Evolutionary conservation across 129 eudicot species (phyloP).

Genomic region (Deinandra increscens): DNA sequence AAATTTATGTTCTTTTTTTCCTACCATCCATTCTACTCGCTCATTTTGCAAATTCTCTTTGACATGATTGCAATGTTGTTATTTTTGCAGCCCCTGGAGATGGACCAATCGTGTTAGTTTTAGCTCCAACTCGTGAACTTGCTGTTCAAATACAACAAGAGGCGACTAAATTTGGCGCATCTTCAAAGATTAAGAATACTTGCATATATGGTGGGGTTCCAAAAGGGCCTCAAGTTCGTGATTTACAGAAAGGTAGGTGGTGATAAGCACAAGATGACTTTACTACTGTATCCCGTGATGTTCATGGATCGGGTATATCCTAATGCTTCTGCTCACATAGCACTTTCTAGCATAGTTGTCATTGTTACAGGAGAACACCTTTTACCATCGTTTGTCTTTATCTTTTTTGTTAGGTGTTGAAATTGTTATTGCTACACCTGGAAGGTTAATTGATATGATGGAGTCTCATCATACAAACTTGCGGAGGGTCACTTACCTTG

Average conservation of each 20-base stretch:
- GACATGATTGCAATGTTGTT: conserved; percentile 5
- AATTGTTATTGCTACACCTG: conserved; percentile 94
- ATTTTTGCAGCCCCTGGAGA: conserved; percentile 79
- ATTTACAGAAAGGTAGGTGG: conserved; percentile 99
- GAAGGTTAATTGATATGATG: conserved; percentile 89
- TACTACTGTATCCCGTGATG: conserved; percentile 87
- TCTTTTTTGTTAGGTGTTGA: conserved; percentile 64
- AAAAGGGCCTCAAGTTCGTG: conserved; percentile 99
- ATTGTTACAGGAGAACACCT: not conserved
- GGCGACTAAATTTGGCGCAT: conserved; percentile 94
- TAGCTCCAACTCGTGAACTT: conserved; percentile 99
- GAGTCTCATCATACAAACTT: conserved; percentile 87
- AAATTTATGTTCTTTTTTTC: not conserved
- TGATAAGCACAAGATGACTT: conserved; percentile 98
- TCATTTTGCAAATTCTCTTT: not conserved
- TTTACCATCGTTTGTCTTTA: not conserved
- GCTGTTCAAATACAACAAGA: conserved; percentile 99
- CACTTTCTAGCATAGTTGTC: conserved; percentile 12
- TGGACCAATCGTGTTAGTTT: conserved; percentile 95
- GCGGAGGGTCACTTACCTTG: conserved; percentile 93
- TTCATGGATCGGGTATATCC: conserved; percentile 84
- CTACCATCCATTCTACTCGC: not conserved
- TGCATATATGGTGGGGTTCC: conserved; percentile 99
- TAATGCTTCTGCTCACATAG: conserved; percentile 52
- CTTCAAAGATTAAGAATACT: conserved; percentile 94